Evolutionary conservation across 176 grass and related monocot species (phyloP).

Genomic region (Musa troglodytarum): DNA sequence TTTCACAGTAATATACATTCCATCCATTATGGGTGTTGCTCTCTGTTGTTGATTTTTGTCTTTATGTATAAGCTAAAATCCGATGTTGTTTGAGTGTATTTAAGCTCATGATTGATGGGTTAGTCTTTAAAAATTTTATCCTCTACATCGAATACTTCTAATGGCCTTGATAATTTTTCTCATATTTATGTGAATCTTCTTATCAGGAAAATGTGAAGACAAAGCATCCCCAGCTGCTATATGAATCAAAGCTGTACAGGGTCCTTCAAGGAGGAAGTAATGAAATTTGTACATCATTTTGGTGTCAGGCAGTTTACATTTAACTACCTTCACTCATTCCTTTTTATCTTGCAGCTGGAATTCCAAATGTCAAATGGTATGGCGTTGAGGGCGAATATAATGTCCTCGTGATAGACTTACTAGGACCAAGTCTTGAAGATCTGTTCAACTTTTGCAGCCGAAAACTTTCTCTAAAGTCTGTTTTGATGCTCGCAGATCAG

Average conservation of each 20-base stretch:
- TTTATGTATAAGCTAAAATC: too few species aligned
- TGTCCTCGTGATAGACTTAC: conserved; percentile 94
- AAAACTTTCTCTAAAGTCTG: conserved; percentile 94
- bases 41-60: background rate
- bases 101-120: too few species aligned
- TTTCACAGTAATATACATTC: background rate
- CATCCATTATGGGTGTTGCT: background rate
- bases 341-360: conserved; percentile 68
- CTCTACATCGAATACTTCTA: background rate
- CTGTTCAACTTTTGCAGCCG: conserved; percentile 98
- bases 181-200: conserved; percentile 6
- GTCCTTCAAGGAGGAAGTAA: conserved; percentile 97
- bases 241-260: conserved; percentile 96
- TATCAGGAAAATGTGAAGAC: conserved; percentile 94
- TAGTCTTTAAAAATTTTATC: background rate
- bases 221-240: conserved; percentile 92
- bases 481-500: conserved; percentile 98
- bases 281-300: conserved; percentile 13
- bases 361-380: conserved; percentile 87
- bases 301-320: conserved; percentile 9
- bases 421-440: conserved; percentile 92
- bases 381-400: conserved; percentile 96
- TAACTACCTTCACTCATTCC: conserved; percentile 3
- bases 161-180: conserved; percentile 2
- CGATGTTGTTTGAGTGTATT: too few species aligned